These are phyloP conservation scores for Boeremia lycopersici DNA, from an alignment of 2,329 filamentous ascomycete genomes.

Conservation along the genomic window DNA sequence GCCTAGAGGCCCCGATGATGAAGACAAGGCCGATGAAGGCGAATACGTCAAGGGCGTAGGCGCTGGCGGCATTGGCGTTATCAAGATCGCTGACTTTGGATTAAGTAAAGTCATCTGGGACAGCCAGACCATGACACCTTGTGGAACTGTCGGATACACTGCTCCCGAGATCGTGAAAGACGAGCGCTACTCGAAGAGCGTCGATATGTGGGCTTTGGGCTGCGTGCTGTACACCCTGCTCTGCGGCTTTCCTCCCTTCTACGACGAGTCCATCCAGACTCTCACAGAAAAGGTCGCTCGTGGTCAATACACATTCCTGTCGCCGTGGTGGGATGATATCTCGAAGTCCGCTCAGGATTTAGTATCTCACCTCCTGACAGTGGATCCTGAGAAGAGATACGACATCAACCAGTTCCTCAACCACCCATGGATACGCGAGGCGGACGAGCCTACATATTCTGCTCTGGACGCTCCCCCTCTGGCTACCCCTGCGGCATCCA, in stretches of 20 bases:
- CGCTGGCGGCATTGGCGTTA: constrained; percentile 86
- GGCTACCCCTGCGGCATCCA: constrained; percentile 66
- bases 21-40: constrained; percentile 96
- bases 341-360: constrained; percentile 93
- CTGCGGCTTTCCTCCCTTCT: constrained; percentile 97
- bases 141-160: constrained; percentile 96
- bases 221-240: constrained; percentile 97
- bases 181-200: constrained; percentile 96
- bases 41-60: constrained; percentile 85
- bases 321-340: constrained; percentile 99
- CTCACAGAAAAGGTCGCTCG: constrained; percentile 97
- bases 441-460: constrained; percentile 69
- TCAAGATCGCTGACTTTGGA: constrained; percentile 98
- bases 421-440: constrained; percentile 90
- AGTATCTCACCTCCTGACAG: constrained; percentile 89
- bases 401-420: constrained; percentile 89
- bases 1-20: constrained; percentile 83
- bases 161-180: constrained; percentile 99
- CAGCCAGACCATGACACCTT: constrained; percentile 98
- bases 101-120: constrained; percentile 99
- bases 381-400: constrained; percentile 93
- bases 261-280: constrained; percentile 96
- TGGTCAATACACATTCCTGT: constrained; percentile 96
- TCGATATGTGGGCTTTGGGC: constrained; percentile 98
- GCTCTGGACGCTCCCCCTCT: constrained; percentile 73